Evolutionary conservation across 768 basidiomycete genomes (phyloP), one percentile per base, ranked within the genome.

Genomic region (Dentipellis fragilis): DNA sequence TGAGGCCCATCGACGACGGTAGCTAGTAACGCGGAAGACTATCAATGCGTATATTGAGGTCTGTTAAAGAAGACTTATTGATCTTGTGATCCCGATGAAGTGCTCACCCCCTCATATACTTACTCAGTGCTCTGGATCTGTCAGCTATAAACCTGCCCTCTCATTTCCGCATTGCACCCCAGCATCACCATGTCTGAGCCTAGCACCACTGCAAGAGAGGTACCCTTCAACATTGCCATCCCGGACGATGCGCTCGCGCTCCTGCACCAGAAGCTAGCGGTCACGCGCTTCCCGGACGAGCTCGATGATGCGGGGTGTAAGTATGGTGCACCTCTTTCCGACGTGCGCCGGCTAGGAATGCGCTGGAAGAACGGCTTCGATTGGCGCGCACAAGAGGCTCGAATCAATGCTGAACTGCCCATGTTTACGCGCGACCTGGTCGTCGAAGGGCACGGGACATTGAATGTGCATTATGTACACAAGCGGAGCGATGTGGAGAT

Each of bases 231-330:
- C 22, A 72, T 84, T 40, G 52, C 70, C 6, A 59, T 84, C n/a
- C 57, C 78, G 0, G 76, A 78, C 46, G 62, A 62, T 2, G 60
- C 71, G 17, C 63, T 84, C 22, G 62, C 65, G 0, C 21, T 65
- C n/a, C 69, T 83, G 10, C 65, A 65, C 10, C 60, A 64, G 42
- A 83, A 79, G 59, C 76, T 84, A 12, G 68, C 68, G 0, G 68
- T 79, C 11, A 64, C 74, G 0, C 67, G 64, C 0, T 71, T 83
- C 23, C 83, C 83, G 0, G 78, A 83, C 61, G 80, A 83, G 57
- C 70, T 83, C 2, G 71, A 80, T 8, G 69, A 72, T 23, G 75
- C 73, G 0, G 74, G 68, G 0, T 73, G 75, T 71, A 72, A 71
- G 22, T 83, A 81, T 54, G 81, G 81, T 2, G 70, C 63, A n/a